Evolutionary conservation across 2,329 filamentous ascomycete genomes (phyloP).

Genomic region (Nigrospora oryzae): DNA sequence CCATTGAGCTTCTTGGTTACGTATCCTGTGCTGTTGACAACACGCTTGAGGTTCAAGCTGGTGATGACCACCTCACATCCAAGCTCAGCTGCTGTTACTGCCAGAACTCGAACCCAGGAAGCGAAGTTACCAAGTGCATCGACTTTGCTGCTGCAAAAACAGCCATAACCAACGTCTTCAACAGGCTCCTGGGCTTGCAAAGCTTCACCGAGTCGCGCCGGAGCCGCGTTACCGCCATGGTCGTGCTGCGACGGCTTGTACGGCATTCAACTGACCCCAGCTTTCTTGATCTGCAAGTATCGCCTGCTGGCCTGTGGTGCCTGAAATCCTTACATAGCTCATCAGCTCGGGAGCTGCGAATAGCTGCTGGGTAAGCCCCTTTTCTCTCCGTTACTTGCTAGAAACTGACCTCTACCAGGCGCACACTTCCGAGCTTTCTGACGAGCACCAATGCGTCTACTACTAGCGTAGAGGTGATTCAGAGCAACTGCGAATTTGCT

Average conservation of each 20-base stretch:
- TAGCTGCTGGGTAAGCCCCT: constrained; percentile 59
- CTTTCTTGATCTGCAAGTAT: constrained; percentile 59
- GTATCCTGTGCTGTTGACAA: constrained; percentile 47
- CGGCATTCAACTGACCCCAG: constrained; percentile 53
- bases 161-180: constrained; percentile 35
- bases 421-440: constrained; percentile 60
- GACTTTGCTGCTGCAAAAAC: constrained; percentile 20
- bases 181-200: constrained; percentile 32
- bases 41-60: constrained; percentile 23
- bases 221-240: constrained; percentile 62
- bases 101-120: constrained; percentile 2
- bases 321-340: constrained; percentile 77
- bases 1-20: constrained; percentile 46
- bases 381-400: neutral
- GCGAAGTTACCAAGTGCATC: constrained; percentile 6
- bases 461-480: constrained; percentile 32
- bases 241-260: constrained; percentile 60
- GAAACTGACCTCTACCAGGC: constrained; percentile 27
- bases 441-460: constrained; percentile 26
- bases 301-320: constrained; percentile 69
- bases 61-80: constrained; percentile 1
- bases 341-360: constrained; percentile 65
- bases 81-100: constrained; percentile 15
- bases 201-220: constrained; percentile 46
- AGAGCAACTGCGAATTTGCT: constrained; percentile 59